Evolutionary conservation across 163 green algal genomes (phyloP), one percentile per base, ranked within the genome.

Genomic region (Scenedesmus sp.): DNA sequence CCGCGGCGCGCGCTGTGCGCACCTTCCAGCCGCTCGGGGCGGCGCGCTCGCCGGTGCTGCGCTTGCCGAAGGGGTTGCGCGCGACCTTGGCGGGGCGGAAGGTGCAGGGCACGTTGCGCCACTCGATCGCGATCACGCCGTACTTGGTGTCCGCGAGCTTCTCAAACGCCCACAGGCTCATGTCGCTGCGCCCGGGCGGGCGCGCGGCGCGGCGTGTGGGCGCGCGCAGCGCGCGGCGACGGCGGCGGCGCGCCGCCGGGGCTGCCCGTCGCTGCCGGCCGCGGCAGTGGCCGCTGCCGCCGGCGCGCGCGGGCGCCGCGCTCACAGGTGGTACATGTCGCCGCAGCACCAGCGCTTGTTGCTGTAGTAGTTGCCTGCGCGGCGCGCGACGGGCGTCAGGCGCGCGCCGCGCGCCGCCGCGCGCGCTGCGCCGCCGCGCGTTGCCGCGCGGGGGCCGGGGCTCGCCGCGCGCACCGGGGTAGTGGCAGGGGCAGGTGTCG

Each of bases 311-410:
- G n/a, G n/a, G n/a, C n/a, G n/a, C n/a, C n/a, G n/a, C n/a, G 29
- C 18, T 51, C 14, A 54, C 9, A 87, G 73, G 63, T 88, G 85
- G 10, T 80, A 75, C 74, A 87, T 85, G 60, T 90, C 86, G 4
- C 84, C 83, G 44, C 83, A 88, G 75, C 84, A 89, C 84, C 83
- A 88, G n/a, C 83, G 74, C 31, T 75, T 77, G 83, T 88, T 88
- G 67, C 54, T 78, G 75, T 81, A 83, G 62, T 69, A 71, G 50
- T 86, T 88, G 50, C 48, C 28, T 2, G n/a, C n/a, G n/a, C n/a
- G n/a, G n/a, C n/a, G n/a, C n/a, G n/a, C n/a, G n/a, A n/a, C n/a
- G n/a, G n/a, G n/a, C n/a, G n/a, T n/a, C n/a, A n/a, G n/a, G n/a
- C n/a, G n/a, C n/a, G n/a, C n/a, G n/a, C n/a, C n/a, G n/a, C n/a